A percentile compares a stretch with the other conserved stretches of the same genome.
phyloP scores from a whole-genome alignment of 805 yeast genomes.

The Pichia rugopelliculosa region DNA sequence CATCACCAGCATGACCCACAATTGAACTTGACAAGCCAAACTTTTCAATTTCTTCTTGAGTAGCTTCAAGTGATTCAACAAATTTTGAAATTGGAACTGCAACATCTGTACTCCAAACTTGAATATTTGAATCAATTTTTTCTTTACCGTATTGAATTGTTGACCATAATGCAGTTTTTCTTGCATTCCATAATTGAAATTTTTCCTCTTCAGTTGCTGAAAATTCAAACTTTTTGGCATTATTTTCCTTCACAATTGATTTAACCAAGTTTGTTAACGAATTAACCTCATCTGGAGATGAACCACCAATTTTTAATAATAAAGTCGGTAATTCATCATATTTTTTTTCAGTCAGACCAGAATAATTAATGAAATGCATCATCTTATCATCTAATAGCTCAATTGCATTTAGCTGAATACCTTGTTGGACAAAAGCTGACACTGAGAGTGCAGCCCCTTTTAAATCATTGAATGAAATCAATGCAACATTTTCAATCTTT shows the following conservation, averaged over 20 bases:
- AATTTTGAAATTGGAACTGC: conserved; percentile 79
- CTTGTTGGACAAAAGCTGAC: conserved; percentile 53
- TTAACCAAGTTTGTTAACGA: conserved; percentile 44
- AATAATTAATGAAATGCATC: conserved; percentile 63
- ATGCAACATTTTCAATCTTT: conserved; percentile 53
- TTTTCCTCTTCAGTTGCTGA: conserved; percentile 61
- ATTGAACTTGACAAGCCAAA: conserved; percentile 57
- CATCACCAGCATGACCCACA: conserved; percentile 89
- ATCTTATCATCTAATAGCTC: conserved; percentile 68
- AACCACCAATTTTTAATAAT: conserved; percentile 68
- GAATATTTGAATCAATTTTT: conserved; percentile 45
- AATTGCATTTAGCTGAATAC: conserved; percentile 70
- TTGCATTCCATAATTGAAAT: conserved; percentile 70
- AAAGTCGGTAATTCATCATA: conserved; percentile 69
- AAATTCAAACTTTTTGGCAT: conserved; percentile 47
- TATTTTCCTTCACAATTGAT: conserved; percentile 37
- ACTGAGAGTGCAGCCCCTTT: conserved; percentile 67
- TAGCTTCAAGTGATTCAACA: conserved; percentile 51
- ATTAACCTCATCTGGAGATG: conserved; percentile 40
- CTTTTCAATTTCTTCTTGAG: conserved; percentile 53
- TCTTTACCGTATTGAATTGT: conserved; percentile 58
- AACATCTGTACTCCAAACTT: conserved; percentile 84
- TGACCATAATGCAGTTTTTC: conserved; percentile 72
- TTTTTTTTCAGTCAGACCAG: conserved; percentile 44
- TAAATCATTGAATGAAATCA: conserved; percentile 59